Evolutionary conservation across 78 protist species (phyloP).

Genomic region (slime mould (Dictyostelium discoideum)): DNA sequence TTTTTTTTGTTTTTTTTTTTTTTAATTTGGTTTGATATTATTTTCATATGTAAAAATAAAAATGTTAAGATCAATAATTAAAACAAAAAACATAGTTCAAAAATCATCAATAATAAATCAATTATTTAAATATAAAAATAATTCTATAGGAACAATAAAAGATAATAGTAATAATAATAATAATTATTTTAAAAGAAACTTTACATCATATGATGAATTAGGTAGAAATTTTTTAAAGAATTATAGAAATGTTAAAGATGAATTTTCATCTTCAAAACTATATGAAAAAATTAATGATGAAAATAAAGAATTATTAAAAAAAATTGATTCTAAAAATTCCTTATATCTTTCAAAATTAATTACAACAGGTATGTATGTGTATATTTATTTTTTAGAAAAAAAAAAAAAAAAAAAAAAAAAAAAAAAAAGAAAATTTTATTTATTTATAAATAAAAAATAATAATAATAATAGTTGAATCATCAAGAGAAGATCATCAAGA

Average conservation of each 20-base stretch:
- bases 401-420: neutral
- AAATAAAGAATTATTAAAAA: constrained; percentile 35
- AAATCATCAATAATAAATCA: neutral
- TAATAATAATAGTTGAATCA: constrained; percentile 61
- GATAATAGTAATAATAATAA: neutral
- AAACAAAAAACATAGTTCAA: too few species aligned
- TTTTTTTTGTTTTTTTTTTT: too few species aligned
- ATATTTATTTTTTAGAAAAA: neutral
- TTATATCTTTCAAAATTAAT: constrained; percentile 52
- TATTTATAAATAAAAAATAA: neutral
- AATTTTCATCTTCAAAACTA: neutral
- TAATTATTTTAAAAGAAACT: neutral
- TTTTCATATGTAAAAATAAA: neutral
- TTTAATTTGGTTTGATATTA: too few species aligned
- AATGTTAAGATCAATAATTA: too few species aligned
- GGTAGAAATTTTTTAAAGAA: constrained; percentile 3
- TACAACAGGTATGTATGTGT: constrained; percentile 40
- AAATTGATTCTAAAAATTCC: constrained; percentile 3
- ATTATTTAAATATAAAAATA: too few species aligned
- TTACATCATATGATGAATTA: neutral
- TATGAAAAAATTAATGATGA: constrained; percentile 1
- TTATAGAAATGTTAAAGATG: neutral
- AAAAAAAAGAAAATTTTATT: too few species aligned
- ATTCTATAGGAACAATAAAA: neutral
- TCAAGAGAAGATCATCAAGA: constrained; percentile 72